Evolutionary conservation across 2,329 filamentous ascomycete genomes (phyloP).

Genomic region (Phialophora chinensis): DNA sequence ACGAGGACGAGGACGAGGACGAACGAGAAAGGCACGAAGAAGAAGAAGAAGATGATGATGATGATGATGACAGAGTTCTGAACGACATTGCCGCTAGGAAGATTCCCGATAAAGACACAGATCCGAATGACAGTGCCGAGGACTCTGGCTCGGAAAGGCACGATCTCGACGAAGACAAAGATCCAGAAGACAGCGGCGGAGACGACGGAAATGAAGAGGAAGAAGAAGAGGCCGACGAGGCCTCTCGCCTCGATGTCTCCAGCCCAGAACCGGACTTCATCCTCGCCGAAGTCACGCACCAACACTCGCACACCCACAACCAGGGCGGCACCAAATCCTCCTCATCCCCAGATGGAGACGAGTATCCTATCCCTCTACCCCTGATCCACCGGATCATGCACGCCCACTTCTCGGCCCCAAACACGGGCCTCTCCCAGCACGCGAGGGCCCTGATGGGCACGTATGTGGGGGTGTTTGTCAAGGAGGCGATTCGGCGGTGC

Average conservation of each 20-base stretch:
- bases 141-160: not conserved
- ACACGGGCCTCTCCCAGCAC: constrained; percentile 75
- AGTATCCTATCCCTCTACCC: constrained; percentile 68
- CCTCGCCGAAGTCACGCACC: constrained; percentile 52
- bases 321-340: constrained; percentile 34
- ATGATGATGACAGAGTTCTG: not conserved
- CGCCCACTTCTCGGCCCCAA: constrained; percentile 73
- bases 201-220: not conserved
- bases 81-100: not conserved
- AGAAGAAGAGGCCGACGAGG: constrained; percentile 16
- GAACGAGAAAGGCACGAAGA: constrained; percentile 9
- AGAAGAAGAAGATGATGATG: not conserved
- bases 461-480: constrained; percentile 90
- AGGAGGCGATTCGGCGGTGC: constrained; percentile 83
- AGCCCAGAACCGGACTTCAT: constrained; percentile 54
- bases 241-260: constrained; percentile 17
- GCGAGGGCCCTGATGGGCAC: constrained; percentile 77
- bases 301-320: not conserved
- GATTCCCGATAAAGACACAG: not conserved
- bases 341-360: constrained; percentile 43
- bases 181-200: not conserved
- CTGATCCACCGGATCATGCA: constrained; percentile 78
- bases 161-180: constrained; percentile 7
- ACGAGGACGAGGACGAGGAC: constrained; percentile 22
- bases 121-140: not conserved